These are phyloP conservation scores for Gracilaria domingensis DNA, from an alignment of 23 red algal genomes.

Conservation along the genomic window DNA sequence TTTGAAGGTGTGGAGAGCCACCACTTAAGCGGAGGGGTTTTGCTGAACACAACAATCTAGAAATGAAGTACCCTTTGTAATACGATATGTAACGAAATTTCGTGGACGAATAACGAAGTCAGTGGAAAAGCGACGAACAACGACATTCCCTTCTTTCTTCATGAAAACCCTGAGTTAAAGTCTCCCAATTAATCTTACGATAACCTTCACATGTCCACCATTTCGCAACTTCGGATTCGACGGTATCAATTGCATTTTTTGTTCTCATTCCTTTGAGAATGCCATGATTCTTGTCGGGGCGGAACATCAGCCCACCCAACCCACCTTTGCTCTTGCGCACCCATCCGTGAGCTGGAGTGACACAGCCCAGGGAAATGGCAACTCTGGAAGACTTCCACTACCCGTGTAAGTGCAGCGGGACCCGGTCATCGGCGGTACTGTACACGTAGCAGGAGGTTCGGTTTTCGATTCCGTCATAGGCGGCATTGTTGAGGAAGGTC, in stretches of 20 bases:
- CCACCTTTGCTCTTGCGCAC: background rate
- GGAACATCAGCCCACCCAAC: slow-evolving; percentile 19
- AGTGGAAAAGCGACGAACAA: too few relatives aligned
- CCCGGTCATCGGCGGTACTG: background rate
- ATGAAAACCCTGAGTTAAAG: too few relatives aligned
- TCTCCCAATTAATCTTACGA: too few relatives aligned
- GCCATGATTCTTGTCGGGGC: slow-evolving; percentile 18
- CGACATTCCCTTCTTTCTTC: too few relatives aligned
- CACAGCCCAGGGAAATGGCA: slow-evolving; percentile 12
- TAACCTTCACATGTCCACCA: too few relatives aligned
- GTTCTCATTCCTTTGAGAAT: too few relatives aligned
- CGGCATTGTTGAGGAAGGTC: background rate
- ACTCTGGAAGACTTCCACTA: slow-evolving; percentile 7
- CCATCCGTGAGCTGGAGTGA: slow-evolving; percentile 44
- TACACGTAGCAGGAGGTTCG: background rate
- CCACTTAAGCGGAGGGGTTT: background rate
- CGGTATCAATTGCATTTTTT: too few relatives aligned
- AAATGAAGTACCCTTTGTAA: too few relatives aligned
- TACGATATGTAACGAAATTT: too few relatives aligned
- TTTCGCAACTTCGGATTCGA: too few relatives aligned
- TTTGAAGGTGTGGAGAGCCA: background rate
- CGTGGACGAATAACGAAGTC: too few relatives aligned
- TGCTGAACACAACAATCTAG: too few relatives aligned
- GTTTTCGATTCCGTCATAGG: background rate
- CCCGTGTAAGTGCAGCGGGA: slow-evolving; percentile 19